Evolutionary conservation across 768 basidiomycete genomes (phyloP).

Genomic region (Dictyophora rubrovolvata): DNA sequence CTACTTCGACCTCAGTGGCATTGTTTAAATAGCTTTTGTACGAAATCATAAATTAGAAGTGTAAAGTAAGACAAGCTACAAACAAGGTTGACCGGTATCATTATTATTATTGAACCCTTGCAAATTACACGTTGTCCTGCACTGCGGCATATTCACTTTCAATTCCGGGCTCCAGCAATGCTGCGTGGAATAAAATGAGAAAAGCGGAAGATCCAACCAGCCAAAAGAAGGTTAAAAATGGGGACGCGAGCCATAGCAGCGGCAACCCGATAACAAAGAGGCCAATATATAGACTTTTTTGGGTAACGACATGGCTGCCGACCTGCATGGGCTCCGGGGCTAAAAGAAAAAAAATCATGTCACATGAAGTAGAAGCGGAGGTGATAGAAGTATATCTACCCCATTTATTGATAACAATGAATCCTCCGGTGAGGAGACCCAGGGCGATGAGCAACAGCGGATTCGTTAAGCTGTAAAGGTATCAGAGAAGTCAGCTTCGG

Average conservation of each 20-base stretch:
- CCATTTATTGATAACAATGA: slow-evolving; percentile 79
- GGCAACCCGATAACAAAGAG: slow-evolving; percentile 91
- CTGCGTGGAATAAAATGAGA: slow-evolving; percentile 79
- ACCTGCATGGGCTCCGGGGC: slow-evolving; percentile 80
- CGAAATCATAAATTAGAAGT: not conserved
- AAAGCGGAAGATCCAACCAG: slow-evolving; percentile 80
- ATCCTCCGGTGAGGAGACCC: slow-evolving; percentile 82
- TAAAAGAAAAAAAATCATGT: slow-evolving; percentile 23
- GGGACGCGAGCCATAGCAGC: slow-evolving; percentile 69
- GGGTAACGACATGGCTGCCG: slow-evolving; percentile 73
- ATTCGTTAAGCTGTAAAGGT: slow-evolving; percentile 5
- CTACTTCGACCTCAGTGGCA: slow-evolving; percentile 48
- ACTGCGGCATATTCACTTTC: slow-evolving; percentile 86
- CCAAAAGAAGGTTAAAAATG: slow-evolving; percentile 86
- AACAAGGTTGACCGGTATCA: too few relatives aligned
- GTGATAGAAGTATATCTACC: slow-evolving; percentile 40
- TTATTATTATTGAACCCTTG: not conserved
- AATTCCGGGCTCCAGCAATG: slow-evolving; percentile 85
- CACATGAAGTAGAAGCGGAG: not conserved
- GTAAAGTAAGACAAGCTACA: too few relatives aligned
- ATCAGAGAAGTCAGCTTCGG: not conserved
- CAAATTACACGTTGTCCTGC: slow-evolving; percentile 50
- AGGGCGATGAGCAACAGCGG: not conserved
- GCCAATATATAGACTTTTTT: slow-evolving; percentile 77
- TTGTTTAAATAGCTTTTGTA: slow-evolving; percentile 29